Base-by-base conservation (phyloP, 805 yeast species). In the Spathaspora arborariae region DNA sequence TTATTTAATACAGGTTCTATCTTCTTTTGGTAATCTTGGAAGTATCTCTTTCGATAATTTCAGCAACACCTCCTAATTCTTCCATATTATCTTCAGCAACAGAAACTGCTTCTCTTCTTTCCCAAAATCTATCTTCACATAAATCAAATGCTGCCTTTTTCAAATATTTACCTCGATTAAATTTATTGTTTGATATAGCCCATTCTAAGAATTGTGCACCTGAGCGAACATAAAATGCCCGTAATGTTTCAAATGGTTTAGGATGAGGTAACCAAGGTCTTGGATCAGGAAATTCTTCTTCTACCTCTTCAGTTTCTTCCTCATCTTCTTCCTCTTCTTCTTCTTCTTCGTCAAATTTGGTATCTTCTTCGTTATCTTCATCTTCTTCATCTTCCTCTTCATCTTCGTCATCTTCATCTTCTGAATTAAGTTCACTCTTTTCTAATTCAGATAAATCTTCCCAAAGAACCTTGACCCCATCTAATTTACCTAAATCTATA, bases 221-320 rank as follows among this genome's bases (percentile, higher is more conserved):
- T 1, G 96, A 82, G 59, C 96, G 84, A 19, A 85, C 70, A 63
- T 94, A 92, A 68, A 92, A 92, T 2, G 80, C 83, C 55, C 96
- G 81, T 50, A 92, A 72, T 2, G 80, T 69, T 68, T 92, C 98
- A 58, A 92, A 94, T 5, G 96, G 84, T 59, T 91, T 90, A 30
- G 99, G 99, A 63, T 91, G 97, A 41, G 98, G 97, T 46, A 92
- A 75, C 96, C 96, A 92, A 15, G 99, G 97, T 62, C 96, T 80
- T 39, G 85, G 86, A 65, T 92, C 99, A 15, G 96, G 96, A 55
- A 84, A 79, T 52, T 81, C 88, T 40, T 81, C 82, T 50, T 79
- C 85, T 2, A 74, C 81, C 24, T 74, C 84, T 40, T 74, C 84
- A 1, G 62, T 79, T 11, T 75, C 88, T 37, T 76, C 85, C 38